Base-by-base conservation (phyloP, 2,329 filamentous ascomycete species). In the Colletotrichum salicis region DNA sequence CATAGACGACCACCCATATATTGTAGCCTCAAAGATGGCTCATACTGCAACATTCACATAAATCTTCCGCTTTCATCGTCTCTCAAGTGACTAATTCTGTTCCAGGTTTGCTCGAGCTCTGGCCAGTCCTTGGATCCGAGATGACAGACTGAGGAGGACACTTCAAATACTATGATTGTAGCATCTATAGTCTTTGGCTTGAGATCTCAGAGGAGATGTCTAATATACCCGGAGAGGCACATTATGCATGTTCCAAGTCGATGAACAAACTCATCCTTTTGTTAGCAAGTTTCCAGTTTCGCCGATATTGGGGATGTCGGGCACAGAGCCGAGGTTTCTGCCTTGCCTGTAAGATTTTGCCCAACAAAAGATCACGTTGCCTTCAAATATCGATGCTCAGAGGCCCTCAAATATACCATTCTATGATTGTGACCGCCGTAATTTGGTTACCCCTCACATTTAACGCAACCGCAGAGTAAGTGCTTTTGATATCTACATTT, bases 21-120 rank as follows among this genome's bases (percentile, higher is more conserved):
- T 13, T 45, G 41, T 24, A 58, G 33, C 65, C 58, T 56, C 27
- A 45, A 68, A 56, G 29, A 59, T 51, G 71, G 52, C 66, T 31
- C 29, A 54, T 13, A 2, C 8, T 27, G 33, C 12, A 19, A 63
- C 45, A 33, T 13, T 12, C 41, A 6, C 27, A 35, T 8, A 5
- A 11, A 3, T 13, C 6, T 19, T 63, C 31, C n/a, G 52, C 1
- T 11, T 24, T 13, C 41, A 7, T 33, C 6, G 6, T 11, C 24
- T 45, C 7, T 22, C 19, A 10, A 8, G 1, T 5, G 7, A n/a
- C 19, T 3, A 10, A 10, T n/a, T 8, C 41, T 45, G 41, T 45
- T 19, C 0, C 7, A 45, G 7, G 35, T 1, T 12, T 37, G 27
- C 27, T 29, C 27, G 19, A 11, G 3, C 8, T 22, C 3, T 19